Base-by-base conservation (phyloP, 2,329 filamentous ascomycete species). In the Ophiostoma sp. region DNA sequence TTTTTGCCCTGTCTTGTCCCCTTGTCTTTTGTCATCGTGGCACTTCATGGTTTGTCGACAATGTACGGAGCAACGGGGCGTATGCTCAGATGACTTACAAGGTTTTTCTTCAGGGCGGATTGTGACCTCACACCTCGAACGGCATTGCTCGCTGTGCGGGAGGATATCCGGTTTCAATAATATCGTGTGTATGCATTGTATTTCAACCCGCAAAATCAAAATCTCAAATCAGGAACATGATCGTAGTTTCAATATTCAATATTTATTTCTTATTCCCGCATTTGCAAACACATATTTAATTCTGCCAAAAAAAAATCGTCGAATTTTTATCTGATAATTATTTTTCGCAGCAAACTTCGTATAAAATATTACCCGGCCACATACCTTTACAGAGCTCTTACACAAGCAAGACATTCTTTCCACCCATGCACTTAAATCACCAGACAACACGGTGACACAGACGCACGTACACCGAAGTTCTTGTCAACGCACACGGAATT, bases 21-120 rank as follows among this genome's bases (percentile, higher is more conserved):
- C 45, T 50, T 50, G 45, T 52, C 22, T 55, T 25, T 48, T 28
- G 63, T 25, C 63, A 19, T 48, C 63, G 63, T 66, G 63, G 63
- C 39, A 19, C 39, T 22, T 25, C n/a, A 15, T 48, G 39, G 63
- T 66, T 66, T 66, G 63, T 66, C 39, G 22, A 28, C 28, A 19
- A 19, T 15, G 22, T 17, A 28, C 25, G 39, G 39, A 17, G 63
- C 39, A 66, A 8, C 63, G 22, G 22, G 15, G 39, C 8, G n/a
- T 39, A 19, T 19, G 28, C 8, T 59, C 55, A 59, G 28, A 33
- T 12, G 28, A 59, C 55, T 33, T 33, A 33, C 55, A 59, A 31
- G 17, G 31, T 55, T 15, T 55, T 25, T 63, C 22, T 66, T 17
- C 33, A 11, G 63, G 36, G 17, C 63, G 28, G 39, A 11, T 48